Base-by-base conservation (phyloP, 2,329 filamentous ascomycete genomes). In the Grosmannia serpens region DNA sequence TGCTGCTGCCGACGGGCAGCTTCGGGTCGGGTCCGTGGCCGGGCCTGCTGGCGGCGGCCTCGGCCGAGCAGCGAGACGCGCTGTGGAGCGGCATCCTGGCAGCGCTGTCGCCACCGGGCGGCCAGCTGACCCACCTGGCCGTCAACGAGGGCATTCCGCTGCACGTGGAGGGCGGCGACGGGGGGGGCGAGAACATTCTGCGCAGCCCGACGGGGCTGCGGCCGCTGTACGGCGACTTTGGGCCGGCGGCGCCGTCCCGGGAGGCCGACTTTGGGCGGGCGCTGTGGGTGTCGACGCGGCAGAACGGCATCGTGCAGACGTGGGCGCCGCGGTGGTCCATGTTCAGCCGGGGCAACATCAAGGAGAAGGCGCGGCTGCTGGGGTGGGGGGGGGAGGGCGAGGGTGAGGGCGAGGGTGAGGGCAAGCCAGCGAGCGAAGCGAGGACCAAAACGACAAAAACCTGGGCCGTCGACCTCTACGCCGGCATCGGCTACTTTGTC, bases 241-340 rank as follows among this genome's bases (percentile, higher is more conserved):
- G 89, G 0, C 77, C 82, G 0, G 13, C 58, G 44, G 61, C 67
- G 11, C 72, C 75, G 1, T 68, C 69, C n/a, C n/a, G n/a, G 0
- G 57, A 66, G 1, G 56, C 66, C 1, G 86, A 92, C 66, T 87
- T 95, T 60, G 69, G 75, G 0, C 59, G 69, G 1, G 86, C 90
- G 0, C 82, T 95, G 62, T 97, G 92, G 92, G 87, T 88, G 1
- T 81, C 78, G 15, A 85, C 87, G 5, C 82, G 79, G 56, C 91
- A 96, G 69, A 89, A 90, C 67, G 87, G 86, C 2, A 87, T 97
- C 59, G 72, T 75, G 41, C 92, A 97, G 73, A 85, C 81, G 2
- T 97, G 91, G 91, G 88, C 91, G 1, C 92, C 92, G 17, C 73
- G 85, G 1, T 91, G 90, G 77, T 95, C 91, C 29, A 96, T 96